phyloP scores from a whole-genome alignment of 2,329 filamentous ascomycete species.

The Elsinoe australis region DNA sequence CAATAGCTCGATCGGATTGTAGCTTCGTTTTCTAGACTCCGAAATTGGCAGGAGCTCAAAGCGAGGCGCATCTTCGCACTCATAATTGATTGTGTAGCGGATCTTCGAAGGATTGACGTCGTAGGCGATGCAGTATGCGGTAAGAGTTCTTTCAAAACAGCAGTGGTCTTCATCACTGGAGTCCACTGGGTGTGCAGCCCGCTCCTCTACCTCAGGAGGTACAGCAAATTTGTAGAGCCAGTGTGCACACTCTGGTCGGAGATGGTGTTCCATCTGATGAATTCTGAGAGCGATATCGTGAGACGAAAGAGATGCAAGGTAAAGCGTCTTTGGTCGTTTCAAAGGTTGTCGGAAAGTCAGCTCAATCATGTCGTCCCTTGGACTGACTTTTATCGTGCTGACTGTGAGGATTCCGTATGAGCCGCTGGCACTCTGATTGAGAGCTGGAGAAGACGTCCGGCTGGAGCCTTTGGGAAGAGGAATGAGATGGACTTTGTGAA shows the following conservation, averaged over 20 bases:
- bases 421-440: conserved; percentile 34
- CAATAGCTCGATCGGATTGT: conserved; percentile 56
- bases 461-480: conserved; percentile 52
- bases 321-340: conserved; percentile 47
- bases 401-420: conserved; percentile 59
- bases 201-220: conserved; percentile 48
- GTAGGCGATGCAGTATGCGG: conserved; percentile 63
- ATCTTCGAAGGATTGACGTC: conserved; percentile 60
- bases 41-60: conserved; percentile 56
- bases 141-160: conserved; percentile 58
- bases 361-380: conserved; percentile 59
- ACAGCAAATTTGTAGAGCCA: conserved; percentile 56
- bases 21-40: conserved; percentile 44
- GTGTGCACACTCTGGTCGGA: conserved; percentile 59
- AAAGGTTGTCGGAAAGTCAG: conserved; percentile 54
- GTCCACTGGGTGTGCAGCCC: conserved; percentile 41
- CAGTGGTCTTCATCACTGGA: conserved; percentile 52
- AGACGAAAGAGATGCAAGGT: conserved; percentile 57
- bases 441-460: conserved; percentile 47
- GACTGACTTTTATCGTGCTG: conserved; percentile 51
- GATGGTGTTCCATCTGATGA: conserved; percentile 52
- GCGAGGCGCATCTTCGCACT: conserved; percentile 58
- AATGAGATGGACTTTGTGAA: conserved; percentile 62
- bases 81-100: conserved; percentile 53
- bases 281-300: conserved; percentile 57